phyloP scores from a whole-genome alignment of 768 basidiomycete genomes.

The Filobasidium floriforme region DNA sequence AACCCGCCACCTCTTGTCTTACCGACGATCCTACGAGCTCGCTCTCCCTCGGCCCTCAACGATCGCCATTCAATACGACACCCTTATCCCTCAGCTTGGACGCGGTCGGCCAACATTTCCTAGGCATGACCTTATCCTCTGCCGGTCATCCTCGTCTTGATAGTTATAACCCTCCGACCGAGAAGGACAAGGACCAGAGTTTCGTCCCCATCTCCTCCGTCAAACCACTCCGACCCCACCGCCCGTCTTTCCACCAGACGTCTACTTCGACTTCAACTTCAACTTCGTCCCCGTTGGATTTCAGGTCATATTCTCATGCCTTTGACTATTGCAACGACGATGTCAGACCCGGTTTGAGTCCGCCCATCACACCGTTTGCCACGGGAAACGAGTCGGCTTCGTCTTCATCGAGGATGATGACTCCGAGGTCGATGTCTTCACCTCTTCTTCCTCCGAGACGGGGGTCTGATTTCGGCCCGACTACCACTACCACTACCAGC shows the following conservation, averaged over 20 bases:
- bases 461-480: too few species aligned
- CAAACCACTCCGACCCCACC: neutral
- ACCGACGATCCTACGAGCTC: neutral
- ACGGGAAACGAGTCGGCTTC: neutral
- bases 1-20: too few species aligned
- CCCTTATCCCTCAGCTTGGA: neutral
- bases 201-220: neutral
- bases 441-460: too few species aligned
- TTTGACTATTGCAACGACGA: too few species aligned
- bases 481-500: too few species aligned
- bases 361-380: neutral
- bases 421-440: too few species aligned
- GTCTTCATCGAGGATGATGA: too few species aligned
- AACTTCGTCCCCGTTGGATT: too few species aligned
- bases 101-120: constrained; percentile 1
- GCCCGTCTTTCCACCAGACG: neutral
- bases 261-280: neutral
- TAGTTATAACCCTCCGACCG: too few species aligned
- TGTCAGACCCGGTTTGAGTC: neutral
- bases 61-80: neutral
- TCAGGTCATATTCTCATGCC: too few species aligned
- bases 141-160: neutral
- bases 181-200: too few species aligned
- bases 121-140: neutral
- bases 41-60: neutral